These are phyloP conservation scores for Acacia pycnantha DNA, from an alignment of 331 rosid genomes.

Conservation along the genomic window DNA sequence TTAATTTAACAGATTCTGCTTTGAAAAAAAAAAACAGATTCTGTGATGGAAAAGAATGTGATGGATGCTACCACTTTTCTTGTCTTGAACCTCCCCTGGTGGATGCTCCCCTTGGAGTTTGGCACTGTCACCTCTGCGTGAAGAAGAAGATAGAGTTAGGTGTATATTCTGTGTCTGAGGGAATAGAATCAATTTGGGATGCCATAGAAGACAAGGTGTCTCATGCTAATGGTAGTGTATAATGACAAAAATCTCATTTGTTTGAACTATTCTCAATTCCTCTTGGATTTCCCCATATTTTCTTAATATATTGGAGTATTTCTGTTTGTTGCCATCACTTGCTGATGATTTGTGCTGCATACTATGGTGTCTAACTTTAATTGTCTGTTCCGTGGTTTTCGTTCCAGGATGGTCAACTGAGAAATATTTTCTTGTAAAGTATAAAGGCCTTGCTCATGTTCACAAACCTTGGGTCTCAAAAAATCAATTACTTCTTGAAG, in stretches of 20 bases:
- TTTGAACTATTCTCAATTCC: slow-evolving; percentile 9
- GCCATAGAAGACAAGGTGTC: slow-evolving; percentile 42
- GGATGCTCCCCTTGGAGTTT: slow-evolving; percentile 56
- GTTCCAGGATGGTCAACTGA: slow-evolving; percentile 43
- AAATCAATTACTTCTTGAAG: slow-evolving; percentile 54
- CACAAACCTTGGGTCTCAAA: slow-evolving; percentile 61
- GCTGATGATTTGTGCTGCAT: neutral
- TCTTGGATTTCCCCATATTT: slow-evolving; percentile 7
- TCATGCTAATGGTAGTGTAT: slow-evolving; percentile 48
- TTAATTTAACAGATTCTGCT: slow-evolving; percentile 53
- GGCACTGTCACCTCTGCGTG: slow-evolving; percentile 64
- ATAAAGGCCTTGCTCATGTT: slow-evolving; percentile 66
- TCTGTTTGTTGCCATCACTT: neutral
- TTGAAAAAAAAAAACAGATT: slow-evolving; percentile 36
- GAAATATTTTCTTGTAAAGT: slow-evolving; percentile 60
- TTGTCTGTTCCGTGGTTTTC: slow-evolving; percentile 15
- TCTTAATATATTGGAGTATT: neutral
- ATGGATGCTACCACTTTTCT: slow-evolving; percentile 58
- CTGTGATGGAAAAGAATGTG: slow-evolving; percentile 71
- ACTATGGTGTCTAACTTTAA: slow-evolving; percentile 14
- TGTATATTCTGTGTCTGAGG: slow-evolving; percentile 62
- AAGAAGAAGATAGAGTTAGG: slow-evolving; percentile 62
- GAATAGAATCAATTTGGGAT: slow-evolving; percentile 57
- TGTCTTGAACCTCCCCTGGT: slow-evolving; percentile 73
- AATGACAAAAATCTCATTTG: neutral